Evolutionary conservation across 2,329 filamentous ascomycete species (phyloP), one percentile per base, ranked within the genome.

Genomic region (Blastomyces emzantsi): DNA sequence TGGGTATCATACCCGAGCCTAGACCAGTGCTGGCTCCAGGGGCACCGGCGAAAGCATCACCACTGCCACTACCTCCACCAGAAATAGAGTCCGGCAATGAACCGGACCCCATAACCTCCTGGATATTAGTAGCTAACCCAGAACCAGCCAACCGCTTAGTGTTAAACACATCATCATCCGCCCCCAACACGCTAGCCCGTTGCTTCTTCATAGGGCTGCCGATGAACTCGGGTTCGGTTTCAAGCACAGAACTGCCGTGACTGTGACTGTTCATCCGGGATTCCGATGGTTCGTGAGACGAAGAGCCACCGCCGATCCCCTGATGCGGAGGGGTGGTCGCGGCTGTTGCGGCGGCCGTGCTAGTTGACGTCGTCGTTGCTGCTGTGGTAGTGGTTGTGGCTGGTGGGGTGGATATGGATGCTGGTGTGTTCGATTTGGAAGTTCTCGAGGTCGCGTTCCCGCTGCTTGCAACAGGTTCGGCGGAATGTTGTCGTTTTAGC

Each of bases 401-500:
- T 54, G 72, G 74, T 17, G 73, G 75, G 3, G 76, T 76, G 4
- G 72, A 74, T 41, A 71, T 73, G n/a, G 76, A 70, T 39, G 70
- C 73, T 5, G 73, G 71, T 11, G 76, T 76, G 61, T 72, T 70
- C 17, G 78, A 76, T 61, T 79, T 78, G 49, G 77, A 77, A 61
- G 75, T 77, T 60, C 73, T 77, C 25, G 74, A 73, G 45, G 75
- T 70, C 30, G 75, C 70, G 70, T 72, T 28, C 66, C 70, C 30
- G 66, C 78, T 61, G 73, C 73, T 73, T 39, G 70, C 69, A 54
- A 76, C 66, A 1, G 83, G 82, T 64, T 87, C 85, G 22, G 83
- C 81, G 13, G 85, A 87, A 71, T 87, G 85, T 70, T 86, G 84
- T 61, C 85, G 82, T 79, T 88, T 88, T 63, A 88, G 79, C 85